Evolutionary conservation across 495 filamentous ascomycete genomes (phyloP).

Genomic region (Penicillium maclennaniae): DNA sequence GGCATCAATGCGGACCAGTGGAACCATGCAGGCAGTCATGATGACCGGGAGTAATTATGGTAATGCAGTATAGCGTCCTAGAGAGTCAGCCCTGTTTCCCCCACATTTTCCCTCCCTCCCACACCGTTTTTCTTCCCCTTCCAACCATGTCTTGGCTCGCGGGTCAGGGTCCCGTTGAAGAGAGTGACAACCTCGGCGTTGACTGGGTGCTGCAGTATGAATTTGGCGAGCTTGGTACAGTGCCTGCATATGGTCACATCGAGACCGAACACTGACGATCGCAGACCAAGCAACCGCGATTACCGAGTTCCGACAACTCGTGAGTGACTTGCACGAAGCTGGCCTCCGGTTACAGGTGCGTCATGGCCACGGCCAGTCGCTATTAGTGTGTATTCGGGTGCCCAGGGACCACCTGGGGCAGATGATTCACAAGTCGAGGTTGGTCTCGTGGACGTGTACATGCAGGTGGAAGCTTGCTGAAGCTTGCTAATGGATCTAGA

Average conservation of each 20-base stretch:
- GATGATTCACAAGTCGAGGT: constrained; percentile 64
- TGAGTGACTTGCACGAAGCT: constrained; percentile 64
- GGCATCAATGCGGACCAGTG: not conserved
- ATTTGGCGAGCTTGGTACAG: constrained; percentile 37
- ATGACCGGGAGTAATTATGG: not conserved
- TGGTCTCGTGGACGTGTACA: not conserved
- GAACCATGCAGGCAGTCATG: not conserved
- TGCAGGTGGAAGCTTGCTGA: not conserved
- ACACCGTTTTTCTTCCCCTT: constrained; percentile 7
- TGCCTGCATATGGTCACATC: not conserved
- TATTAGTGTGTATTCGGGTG: constrained; percentile 78
- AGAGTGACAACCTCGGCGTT: constrained; percentile 39
- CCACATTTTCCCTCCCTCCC: not conserved
- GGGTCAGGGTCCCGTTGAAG: constrained; percentile 21
- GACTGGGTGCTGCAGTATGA: constrained; percentile 44
- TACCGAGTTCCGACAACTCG: constrained; percentile 68
- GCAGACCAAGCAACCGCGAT: constrained; percentile 65
- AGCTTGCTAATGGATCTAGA: constrained; percentile 36
- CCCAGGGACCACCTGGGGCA: constrained; percentile 39
- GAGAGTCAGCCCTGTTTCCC: not conserved
- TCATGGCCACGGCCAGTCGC: constrained; percentile 66
- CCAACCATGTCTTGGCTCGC: constrained; percentile 28
- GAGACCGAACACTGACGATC: constrained; percentile 8
- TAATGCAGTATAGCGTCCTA: not conserved
- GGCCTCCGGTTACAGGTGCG: constrained; percentile 84